Conservation (phyloP, 1,284 basidiomycete genomes). For the Rhodotorula sp. region DNA sequence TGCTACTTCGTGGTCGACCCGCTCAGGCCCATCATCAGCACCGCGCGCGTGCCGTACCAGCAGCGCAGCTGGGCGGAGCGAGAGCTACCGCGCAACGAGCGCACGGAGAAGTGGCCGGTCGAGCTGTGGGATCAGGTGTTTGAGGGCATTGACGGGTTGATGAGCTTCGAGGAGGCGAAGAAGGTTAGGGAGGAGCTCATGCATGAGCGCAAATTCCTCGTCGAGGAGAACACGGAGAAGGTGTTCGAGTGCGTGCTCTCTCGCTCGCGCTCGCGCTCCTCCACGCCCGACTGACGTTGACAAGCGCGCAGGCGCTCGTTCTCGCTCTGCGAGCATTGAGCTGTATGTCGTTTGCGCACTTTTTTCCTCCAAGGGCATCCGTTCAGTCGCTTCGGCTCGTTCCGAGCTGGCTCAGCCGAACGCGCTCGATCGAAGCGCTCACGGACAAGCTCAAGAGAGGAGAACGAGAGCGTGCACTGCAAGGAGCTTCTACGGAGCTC, state of each 20-base stretch:
- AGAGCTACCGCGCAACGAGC: background rate
- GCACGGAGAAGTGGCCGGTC: slow-evolving; percentile 31
- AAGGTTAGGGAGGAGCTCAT: slow-evolving; percentile 49
- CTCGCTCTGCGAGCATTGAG: slow-evolving; percentile 33
- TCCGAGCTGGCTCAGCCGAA: too few relatives aligned
- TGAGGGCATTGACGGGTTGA: slow-evolving; percentile 18
- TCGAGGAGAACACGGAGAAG: slow-evolving; percentile 14
- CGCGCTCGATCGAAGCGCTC: too few relatives aligned
- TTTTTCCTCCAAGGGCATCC: too few relatives aligned
- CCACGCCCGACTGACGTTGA: background rate
- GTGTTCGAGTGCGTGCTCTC: slow-evolving; percentile 24
- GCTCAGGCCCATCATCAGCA: slow-evolving; percentile 51
- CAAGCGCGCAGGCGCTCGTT: slow-evolving; percentile 3
- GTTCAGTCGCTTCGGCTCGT: too few relatives aligned
- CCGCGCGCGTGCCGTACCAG: slow-evolving; percentile 56
- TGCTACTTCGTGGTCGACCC: slow-evolving; percentile 61
- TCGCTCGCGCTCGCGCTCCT: background rate
- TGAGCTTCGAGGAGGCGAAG: slow-evolving; percentile 49
- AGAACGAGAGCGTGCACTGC: too few relatives aligned
- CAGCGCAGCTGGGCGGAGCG: slow-evolving; percentile 46
- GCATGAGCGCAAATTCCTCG: slow-evolving; percentile 47
- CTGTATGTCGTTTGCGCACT: too few relatives aligned
- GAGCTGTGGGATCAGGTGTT: slow-evolving; percentile 44
- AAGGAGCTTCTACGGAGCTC: too few relatives aligned
- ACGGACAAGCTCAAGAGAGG: too few relatives aligned